phyloP scores from a whole-genome alignment of 345 rosid genomes.

The Balakata baccata region DNA sequence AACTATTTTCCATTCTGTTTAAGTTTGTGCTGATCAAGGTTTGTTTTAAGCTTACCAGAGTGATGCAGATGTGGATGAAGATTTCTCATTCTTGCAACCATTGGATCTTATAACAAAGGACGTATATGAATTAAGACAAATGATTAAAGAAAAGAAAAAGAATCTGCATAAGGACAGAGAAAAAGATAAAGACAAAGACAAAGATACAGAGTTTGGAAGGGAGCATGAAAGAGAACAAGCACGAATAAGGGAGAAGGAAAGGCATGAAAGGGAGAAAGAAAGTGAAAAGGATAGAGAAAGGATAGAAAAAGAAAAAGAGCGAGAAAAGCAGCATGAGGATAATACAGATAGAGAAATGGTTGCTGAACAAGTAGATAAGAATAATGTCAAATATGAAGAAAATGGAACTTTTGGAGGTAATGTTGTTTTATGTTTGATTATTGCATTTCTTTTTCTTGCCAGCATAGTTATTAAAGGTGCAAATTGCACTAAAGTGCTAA shows the following conservation, averaged over 20 bases:
- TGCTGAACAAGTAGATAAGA: conserved; percentile 53
- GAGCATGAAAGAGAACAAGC: conserved; percentile 59
- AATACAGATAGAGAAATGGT: conserved; percentile 44
- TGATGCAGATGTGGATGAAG: conserved; percentile 81
- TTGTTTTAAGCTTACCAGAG: conserved; percentile 54
- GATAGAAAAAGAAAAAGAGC: conserved; percentile 57
- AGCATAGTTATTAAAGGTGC: too few relatives aligned
- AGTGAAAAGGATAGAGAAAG: conserved; percentile 50
- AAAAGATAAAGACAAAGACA: conserved; percentile 30
- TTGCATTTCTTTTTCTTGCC: conserved; percentile 10
- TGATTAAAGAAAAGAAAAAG: conserved; percentile 72
- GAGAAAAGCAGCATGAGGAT: conserved; percentile 61
- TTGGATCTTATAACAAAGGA: conserved; percentile 92
- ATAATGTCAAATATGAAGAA: conserved; percentile 44
- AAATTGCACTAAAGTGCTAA: too few relatives aligned
- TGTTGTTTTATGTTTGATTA: not conserved
- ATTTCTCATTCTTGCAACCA: conserved; percentile 93
- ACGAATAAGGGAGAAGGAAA: conserved; percentile 68
- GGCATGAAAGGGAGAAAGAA: conserved; percentile 63
- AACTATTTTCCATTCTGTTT: conserved; percentile 2
- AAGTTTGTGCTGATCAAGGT: conserved; percentile 30
- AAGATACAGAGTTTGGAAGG: conserved; percentile 41
- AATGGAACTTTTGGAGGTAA: conserved; percentile 59
- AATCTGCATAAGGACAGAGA: conserved; percentile 57
- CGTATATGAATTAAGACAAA: conserved; percentile 66